These are phyloP conservation scores for Eimeria brunetti DNA, from an alignment of 169 alveolate species.

Conservation along the genomic window DNA sequence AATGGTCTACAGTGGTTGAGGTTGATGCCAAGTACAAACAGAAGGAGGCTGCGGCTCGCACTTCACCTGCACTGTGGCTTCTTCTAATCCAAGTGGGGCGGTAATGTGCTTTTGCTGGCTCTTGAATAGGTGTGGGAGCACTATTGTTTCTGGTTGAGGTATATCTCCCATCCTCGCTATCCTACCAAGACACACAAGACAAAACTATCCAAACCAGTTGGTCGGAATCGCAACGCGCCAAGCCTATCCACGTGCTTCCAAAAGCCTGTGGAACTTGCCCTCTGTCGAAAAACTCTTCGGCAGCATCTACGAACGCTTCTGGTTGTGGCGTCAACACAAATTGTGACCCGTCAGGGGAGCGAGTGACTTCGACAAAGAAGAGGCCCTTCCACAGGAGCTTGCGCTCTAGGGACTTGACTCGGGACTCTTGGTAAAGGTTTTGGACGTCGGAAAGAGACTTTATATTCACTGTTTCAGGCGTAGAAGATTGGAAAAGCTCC, in stretches of 20 bases:
- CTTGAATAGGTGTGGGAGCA: constrained; percentile 92
- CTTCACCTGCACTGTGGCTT: constrained; percentile 86
- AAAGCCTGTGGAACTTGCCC: constrained; percentile 75
- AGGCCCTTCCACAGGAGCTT: constrained; percentile 69
- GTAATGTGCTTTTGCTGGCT: constrained; percentile 91
- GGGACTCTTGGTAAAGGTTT: constrained; percentile 45
- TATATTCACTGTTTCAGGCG: constrained; percentile 58
- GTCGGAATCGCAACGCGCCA: not conserved
- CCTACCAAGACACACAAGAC: constrained; percentile 44
- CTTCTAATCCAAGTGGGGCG: constrained; percentile 90
- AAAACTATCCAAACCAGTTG: not conserved
- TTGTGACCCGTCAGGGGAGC: constrained; percentile 87
- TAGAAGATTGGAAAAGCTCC: constrained; percentile 27
- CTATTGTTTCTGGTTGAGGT: constrained; percentile 93
- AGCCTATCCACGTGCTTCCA: not conserved
- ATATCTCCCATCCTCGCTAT: constrained; percentile 92
- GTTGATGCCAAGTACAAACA: not conserved
- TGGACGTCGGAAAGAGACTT: constrained; percentile 50
- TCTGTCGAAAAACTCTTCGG: constrained; percentile 91
- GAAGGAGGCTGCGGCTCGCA: not conserved
- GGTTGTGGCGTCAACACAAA: constrained; percentile 92
- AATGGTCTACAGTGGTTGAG: not conserved
- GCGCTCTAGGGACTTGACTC: constrained; percentile 32
- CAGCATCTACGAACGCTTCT: constrained; percentile 88
- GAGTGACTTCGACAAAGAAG: constrained; percentile 85